Conservation (phyloP, 352 stramenopile species). For the Pelagophyceae sp. region DNA sequence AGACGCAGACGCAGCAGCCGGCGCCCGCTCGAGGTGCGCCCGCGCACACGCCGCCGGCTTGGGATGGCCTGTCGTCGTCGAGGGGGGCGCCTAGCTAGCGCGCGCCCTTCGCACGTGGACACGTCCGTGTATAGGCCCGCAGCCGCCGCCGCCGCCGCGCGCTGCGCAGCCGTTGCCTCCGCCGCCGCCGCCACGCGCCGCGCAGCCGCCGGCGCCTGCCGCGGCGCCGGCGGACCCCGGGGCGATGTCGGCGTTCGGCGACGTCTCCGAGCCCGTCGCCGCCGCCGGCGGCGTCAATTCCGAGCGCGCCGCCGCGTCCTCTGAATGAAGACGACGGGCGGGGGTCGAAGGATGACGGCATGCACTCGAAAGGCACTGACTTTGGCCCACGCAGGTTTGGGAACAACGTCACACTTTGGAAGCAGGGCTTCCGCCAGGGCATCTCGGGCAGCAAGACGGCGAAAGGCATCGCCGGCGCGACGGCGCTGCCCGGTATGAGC, state of each 20-base stretch:
- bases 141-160: no score
- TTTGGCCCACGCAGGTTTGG: no score
- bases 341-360: no score
- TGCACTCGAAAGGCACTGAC: no score
- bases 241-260: not conserved
- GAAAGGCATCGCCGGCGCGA: not conserved
- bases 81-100: no score
- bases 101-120: not conserved
- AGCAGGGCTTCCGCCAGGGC: conserved; percentile 10
- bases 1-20: not conserved
- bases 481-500: not conserved
- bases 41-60: not conserved
- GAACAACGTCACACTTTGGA: not conserved
- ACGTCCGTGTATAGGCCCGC: not conserved
- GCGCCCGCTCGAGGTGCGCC: not conserved
- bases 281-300: not conserved
- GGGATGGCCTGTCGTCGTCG: no score
- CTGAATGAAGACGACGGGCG: no score
- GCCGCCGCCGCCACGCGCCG: no score
- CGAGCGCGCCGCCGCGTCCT: no score
- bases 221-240: not conserved
- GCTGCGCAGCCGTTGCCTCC: not conserved
- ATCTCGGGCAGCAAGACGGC: not conserved
- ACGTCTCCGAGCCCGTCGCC: not conserved
- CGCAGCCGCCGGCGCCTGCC: no score